Evolutionary conservation across 2,329 filamentous ascomycete genomes (phyloP).

Genomic region (Beauveria rudraprayagi): DNA sequence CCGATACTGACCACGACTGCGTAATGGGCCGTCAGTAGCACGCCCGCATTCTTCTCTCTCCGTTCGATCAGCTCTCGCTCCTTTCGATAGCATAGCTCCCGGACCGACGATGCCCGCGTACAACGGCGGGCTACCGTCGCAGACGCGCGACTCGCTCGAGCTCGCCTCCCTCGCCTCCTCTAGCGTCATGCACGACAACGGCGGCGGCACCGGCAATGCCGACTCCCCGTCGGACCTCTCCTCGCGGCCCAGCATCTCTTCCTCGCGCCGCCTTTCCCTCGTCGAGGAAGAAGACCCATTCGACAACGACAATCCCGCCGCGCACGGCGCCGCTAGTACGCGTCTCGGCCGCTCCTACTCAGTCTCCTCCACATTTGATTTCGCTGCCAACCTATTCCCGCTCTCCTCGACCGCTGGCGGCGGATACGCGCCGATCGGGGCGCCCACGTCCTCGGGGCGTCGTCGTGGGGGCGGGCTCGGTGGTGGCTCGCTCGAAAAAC

Average conservation of each 20-base stretch:
- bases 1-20: background rate
- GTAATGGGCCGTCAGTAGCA: background rate
- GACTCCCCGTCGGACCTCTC: constrained; percentile 45
- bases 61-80: background rate
- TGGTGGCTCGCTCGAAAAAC: constrained; percentile 82
- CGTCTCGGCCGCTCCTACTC: constrained; percentile 65
- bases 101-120: constrained; percentile 3
- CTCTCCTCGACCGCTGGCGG: constrained; percentile 66
- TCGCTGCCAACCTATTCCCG: constrained; percentile 86
- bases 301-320: constrained; percentile 44
- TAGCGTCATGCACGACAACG: constrained; percentile 47
- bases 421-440: constrained; percentile 80
- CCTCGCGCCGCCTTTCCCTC: constrained; percentile 84
- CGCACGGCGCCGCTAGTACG: constrained; percentile 8
- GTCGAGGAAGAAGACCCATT: constrained; percentile 74
- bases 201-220: constrained; percentile 25
- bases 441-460: constrained; percentile 51
- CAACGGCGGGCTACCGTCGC: constrained; percentile 30
- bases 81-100: background rate
- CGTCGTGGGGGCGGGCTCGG: constrained; percentile 44
- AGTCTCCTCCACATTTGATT: constrained; percentile 89
- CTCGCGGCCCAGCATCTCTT: constrained; percentile 79
- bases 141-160: constrained; percentile 84
- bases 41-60: background rate
- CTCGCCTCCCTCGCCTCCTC: constrained; percentile 90